Percentiles rank a stretch among this genome's conserved stretches.
These are phyloP conservation scores for Annulohypoxylon bovei DNA, from an alignment of 495 filamentous ascomycete species.

Conservation along the genomic window DNA sequence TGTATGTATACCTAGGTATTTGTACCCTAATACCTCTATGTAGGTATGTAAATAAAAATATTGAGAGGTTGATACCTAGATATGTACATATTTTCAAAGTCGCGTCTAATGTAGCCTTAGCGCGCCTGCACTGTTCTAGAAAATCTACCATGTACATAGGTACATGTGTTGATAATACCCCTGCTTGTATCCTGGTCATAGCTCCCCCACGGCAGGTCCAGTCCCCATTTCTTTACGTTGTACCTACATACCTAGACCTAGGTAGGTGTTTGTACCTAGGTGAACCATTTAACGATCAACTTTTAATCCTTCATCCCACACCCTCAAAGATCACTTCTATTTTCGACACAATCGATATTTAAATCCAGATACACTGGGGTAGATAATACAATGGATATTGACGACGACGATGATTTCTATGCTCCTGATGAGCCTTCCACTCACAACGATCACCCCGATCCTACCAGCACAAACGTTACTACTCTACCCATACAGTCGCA, in stretches of 20 bases:
- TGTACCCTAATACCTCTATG: background rate
- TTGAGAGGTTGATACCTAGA: background rate
- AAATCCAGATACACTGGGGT: background rate
- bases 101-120: conserved; percentile 7
- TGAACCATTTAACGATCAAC: background rate
- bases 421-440: conserved; percentile 58
- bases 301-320: background rate
- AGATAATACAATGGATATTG: conserved; percentile 65
- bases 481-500: conserved; percentile 16
- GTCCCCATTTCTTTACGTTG: too few relatives aligned
- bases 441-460: conserved; percentile 35
- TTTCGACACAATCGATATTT: background rate
- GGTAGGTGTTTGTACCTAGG: background rate
- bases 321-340: background rate
- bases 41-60: background rate
- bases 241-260: too few relatives aligned
- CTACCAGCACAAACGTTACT: background rate
- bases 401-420: conserved; percentile 79
- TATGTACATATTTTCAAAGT: background rate
- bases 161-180: background rate
- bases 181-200: background rate
- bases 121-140: conserved; percentile 1
- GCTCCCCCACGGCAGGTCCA: too few relatives aligned
- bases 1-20: background rate
- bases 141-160: background rate